Conservation (phyloP, 345 rosid species). For the Eucalyptus rudis region DNA sequence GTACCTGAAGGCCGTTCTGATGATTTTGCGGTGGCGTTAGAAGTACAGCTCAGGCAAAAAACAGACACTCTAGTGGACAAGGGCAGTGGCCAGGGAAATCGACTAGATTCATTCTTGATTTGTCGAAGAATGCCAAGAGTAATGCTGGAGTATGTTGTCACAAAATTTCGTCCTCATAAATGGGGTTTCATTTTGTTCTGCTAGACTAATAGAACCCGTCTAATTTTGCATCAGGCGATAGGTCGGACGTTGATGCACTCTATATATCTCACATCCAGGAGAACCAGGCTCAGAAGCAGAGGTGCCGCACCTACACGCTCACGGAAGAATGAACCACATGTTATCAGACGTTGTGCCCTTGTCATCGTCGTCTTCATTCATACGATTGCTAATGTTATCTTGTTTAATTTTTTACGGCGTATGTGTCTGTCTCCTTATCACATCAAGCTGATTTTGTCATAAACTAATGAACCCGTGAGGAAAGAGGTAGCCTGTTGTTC, state of each 20-base stretch:
- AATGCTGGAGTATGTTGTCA: constrained; percentile 17
- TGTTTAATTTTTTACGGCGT: background rate
- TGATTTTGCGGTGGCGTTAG: constrained; percentile 66
- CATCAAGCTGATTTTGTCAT: constrained; percentile 27
- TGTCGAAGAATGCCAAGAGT: constrained; percentile 33
- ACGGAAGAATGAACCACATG: constrained; percentile 33
- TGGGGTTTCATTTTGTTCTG: background rate
- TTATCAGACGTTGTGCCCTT: background rate
- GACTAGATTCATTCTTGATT: constrained; percentile 22
- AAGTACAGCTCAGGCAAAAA: constrained; percentile 58
- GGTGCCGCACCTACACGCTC: constrained; percentile 24
- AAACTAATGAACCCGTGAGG: constrained; percentile 25
- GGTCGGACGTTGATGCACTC: constrained; percentile 28
- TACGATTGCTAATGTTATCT: background rate
- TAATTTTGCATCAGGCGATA: constrained; percentile 6
- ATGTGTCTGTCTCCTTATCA: constrained; percentile 36
- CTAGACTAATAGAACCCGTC: background rate
- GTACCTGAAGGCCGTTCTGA: constrained; percentile 63
- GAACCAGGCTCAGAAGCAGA: constrained; percentile 33
- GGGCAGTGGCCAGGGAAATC: constrained; percentile 48
- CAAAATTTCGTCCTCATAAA: background rate
- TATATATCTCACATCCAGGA: constrained; percentile 16
- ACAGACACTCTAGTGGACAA: constrained; percentile 62
- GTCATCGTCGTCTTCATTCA: background rate
- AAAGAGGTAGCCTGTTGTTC: constrained; percentile 5